Conservation (phyloP, 108 stramenopile genomes). For the Cyclotella choctawhatcheeana region DNA sequence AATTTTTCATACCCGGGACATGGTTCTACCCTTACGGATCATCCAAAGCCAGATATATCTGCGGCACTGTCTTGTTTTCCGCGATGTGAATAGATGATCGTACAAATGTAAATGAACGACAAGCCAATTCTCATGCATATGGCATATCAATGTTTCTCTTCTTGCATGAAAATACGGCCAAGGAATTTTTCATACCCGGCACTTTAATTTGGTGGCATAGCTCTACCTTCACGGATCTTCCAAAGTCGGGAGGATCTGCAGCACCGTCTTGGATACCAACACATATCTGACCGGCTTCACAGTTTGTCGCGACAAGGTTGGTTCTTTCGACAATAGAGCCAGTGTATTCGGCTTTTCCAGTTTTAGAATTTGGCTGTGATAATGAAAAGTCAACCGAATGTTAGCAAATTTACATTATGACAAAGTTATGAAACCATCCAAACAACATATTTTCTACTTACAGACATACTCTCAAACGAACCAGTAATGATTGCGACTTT, state of each 20-base stretch:
- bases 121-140: neutral
- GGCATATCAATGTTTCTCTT: constrained; percentile 3
- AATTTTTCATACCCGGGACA: constrained; percentile 1
- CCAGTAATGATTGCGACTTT: constrained; percentile 43
- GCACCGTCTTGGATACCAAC: constrained; percentile 21
- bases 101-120: too few relatives aligned
- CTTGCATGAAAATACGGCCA: neutral
- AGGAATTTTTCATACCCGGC: constrained; percentile 4
- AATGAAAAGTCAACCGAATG: too few relatives aligned
- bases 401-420: neutral
- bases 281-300: constrained; percentile 31
- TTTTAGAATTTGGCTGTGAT: neutral
- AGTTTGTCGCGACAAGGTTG: constrained; percentile 28
- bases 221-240: constrained; percentile 8
- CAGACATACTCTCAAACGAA: constrained; percentile 37
- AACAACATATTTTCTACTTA: constrained; percentile 1
- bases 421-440: neutral
- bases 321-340: constrained; percentile 46
- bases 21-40: constrained; percentile 8
- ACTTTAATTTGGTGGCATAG: constrained; percentile 9
- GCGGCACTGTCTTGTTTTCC: constrained; percentile 7
- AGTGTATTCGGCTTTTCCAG: constrained; percentile 44
- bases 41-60: constrained; percentile 13
- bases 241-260: constrained; percentile 21
- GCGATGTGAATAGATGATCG: too few relatives aligned